Percentiles rank a stretch among this genome's conserved stretches.
Conservation (phyloP, 2,329 filamentous ascomycete genomes). For the Epichloe sibirici region DNA sequence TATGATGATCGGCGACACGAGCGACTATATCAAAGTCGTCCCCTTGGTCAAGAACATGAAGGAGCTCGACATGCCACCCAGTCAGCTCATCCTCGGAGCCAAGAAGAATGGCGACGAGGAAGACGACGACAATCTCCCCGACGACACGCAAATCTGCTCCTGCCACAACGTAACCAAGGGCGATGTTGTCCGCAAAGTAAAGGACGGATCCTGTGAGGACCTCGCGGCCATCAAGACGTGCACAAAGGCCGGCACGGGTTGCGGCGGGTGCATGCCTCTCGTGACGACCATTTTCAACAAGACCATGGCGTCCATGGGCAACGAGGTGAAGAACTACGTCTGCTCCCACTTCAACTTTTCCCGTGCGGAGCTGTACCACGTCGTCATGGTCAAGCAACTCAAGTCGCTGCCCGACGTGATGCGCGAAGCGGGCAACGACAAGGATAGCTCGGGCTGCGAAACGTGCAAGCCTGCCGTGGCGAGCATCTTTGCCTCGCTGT, state of each 20-base stretch:
- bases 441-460: constrained; percentile 68
- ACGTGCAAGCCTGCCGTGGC: constrained; percentile 73
- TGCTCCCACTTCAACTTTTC: constrained; percentile 78
- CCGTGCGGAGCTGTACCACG: constrained; percentile 80
- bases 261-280: constrained; percentile 80
- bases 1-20: constrained; percentile 94
- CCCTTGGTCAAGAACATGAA: constrained; percentile 80
- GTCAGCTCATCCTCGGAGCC: constrained; percentile 72
- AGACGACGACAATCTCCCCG: constrained; percentile 59
- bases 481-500: constrained; percentile 70
- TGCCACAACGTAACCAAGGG: constrained; percentile 89
- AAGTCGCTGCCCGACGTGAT: constrained; percentile 65
- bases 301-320: constrained; percentile 72
- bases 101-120: constrained; percentile 61
- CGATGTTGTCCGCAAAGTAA: constrained; percentile 59
- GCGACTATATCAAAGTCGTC: constrained; percentile 80
- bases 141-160: constrained; percentile 82
- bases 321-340: constrained; percentile 76
- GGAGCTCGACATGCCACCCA: constrained; percentile 61
- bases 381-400: constrained; percentile 70
- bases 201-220: constrained; percentile 68
- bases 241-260: constrained; percentile 85
- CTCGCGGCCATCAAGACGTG: constrained; percentile 76
- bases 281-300: constrained; percentile 85
- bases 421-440: constrained; percentile 61